These are phyloP conservation scores for Xylaria multiplex DNA, from an alignment of 2,329 filamentous ascomycete species.

Conservation along the genomic window DNA sequence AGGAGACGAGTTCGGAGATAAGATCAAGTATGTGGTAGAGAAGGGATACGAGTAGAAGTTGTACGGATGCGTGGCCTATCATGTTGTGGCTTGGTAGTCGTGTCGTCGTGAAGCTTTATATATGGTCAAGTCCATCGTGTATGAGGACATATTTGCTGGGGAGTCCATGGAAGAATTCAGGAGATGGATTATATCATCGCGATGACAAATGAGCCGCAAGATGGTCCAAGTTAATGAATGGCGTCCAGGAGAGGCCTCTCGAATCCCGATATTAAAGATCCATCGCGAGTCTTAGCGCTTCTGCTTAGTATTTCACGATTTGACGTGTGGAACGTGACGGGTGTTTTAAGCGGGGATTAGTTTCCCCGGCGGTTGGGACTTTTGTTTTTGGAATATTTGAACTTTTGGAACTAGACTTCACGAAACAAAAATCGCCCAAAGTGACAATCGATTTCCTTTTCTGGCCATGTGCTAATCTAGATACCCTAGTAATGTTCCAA, in stretches of 20 bases:
- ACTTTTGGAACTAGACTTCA: constrained; percentile 10
- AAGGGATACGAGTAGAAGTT: background rate
- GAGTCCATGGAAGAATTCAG: background rate
- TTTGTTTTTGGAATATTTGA: no score
- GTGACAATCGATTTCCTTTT: constrained; percentile 10
- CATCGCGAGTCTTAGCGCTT: constrained; percentile 5
- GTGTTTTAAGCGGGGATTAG: constrained; percentile 4
- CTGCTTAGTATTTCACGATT: constrained; percentile 3
- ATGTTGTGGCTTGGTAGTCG: background rate
- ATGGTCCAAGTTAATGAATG: background rate
- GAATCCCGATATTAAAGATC: background rate
- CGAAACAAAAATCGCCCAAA: constrained; percentile 5
- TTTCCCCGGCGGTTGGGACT: constrained; percentile 6
- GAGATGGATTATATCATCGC: constrained; percentile 23
- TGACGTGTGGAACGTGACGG: background rate
- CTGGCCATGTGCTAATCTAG: constrained; percentile 2
- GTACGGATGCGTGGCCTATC: constrained; percentile 2
- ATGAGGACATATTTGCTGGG: background rate
- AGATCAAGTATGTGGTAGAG: background rate
- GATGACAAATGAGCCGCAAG: constrained; percentile 21
- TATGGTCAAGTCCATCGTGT: background rate
- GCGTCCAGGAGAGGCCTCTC: background rate
- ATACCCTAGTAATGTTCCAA: background rate
- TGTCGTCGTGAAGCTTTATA: constrained; percentile 22
- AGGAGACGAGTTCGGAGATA: background rate